A percentile compares a stretch with the other conserved stretches of the same genome.
Conservation (phyloP, 106 monocot genomes). For the Agapanthus africanus region DNA sequence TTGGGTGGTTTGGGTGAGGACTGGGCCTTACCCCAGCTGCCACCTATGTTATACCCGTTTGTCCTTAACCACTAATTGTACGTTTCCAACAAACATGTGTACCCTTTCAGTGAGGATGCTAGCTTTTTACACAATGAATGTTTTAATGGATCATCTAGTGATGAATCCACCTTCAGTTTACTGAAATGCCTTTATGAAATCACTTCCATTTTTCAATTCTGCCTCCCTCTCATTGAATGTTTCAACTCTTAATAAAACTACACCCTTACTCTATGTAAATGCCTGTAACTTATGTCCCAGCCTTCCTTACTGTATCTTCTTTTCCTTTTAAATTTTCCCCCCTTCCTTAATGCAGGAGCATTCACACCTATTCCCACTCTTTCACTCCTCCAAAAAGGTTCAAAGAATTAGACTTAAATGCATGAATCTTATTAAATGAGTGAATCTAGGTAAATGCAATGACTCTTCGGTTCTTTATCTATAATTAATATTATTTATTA, state of each 20-base stretch:
- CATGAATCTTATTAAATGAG: no score
- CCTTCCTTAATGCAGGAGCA: no score
- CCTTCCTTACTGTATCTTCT: no score
- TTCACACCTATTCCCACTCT: no score
- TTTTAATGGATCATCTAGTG: background rate
- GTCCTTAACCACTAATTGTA: background rate
- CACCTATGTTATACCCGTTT: background rate
- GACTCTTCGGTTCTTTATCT: no score
- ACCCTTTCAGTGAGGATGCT: background rate
- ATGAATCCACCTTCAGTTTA: background rate
- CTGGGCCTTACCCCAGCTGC: background rate
- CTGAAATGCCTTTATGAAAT: background rate
- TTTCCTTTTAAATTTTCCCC: no score
- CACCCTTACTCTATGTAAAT: background rate
- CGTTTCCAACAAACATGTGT: background rate
- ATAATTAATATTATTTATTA: no score
- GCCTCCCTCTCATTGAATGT: background rate
- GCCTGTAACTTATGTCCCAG: no score
- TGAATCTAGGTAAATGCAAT: no score
- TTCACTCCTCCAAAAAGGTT: no score
- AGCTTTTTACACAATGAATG: background rate
- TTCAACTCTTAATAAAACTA: background rate
- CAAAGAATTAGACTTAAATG: no score
- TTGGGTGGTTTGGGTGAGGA: background rate
- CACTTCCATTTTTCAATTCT: background rate